Percentiles rank a stretch among this genome's conserved stretches.
Conservation (phyloP, 1,284 basidiomycete genomes). For the Microbotryum violaceum region DNA sequence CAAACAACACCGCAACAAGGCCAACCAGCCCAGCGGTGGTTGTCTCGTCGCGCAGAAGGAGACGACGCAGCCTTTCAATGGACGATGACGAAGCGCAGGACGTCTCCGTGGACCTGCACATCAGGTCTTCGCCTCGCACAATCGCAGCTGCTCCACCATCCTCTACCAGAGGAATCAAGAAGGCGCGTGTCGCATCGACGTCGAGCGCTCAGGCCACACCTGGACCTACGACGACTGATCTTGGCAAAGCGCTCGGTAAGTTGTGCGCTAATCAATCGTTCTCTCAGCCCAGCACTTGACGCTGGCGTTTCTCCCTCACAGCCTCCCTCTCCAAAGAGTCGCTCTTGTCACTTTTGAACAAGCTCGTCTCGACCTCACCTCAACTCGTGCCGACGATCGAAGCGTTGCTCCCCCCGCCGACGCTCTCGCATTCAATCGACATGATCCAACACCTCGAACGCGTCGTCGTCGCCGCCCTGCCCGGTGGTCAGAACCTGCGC, state of each 20-base stretch:
- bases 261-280: background rate
- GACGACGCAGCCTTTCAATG: slow-evolving; percentile 1
- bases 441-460: slow-evolving; percentile 21
- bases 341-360: slow-evolving; percentile 29
- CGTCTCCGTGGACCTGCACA: background rate
- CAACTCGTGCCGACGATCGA: slow-evolving; percentile 24
- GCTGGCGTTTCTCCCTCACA: background rate
- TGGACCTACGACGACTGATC: slow-evolving; percentile 3
- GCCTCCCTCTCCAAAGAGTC: slow-evolving; percentile 32
- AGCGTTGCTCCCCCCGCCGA: slow-evolving; percentile 31
- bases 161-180: slow-evolving; percentile 1
- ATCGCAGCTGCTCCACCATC: background rate
- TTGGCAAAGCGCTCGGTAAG: slow-evolving; percentile 30
- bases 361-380: slow-evolving; percentile 30
- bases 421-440: slow-evolving; percentile 23
- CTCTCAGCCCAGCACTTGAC: background rate
- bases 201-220: background rate
- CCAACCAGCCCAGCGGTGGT: too few species aligned
- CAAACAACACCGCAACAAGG: too few species aligned
- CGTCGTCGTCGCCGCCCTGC: slow-evolving; percentile 27
- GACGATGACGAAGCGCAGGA: background rate
- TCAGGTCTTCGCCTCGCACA: background rate
- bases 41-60: background rate
- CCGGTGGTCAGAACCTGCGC: slow-evolving; percentile 25
- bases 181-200: background rate